phyloP scores from a whole-genome alignment of 192 early-diverging fungal species.

The Gonapodya prolifera region DNA sequence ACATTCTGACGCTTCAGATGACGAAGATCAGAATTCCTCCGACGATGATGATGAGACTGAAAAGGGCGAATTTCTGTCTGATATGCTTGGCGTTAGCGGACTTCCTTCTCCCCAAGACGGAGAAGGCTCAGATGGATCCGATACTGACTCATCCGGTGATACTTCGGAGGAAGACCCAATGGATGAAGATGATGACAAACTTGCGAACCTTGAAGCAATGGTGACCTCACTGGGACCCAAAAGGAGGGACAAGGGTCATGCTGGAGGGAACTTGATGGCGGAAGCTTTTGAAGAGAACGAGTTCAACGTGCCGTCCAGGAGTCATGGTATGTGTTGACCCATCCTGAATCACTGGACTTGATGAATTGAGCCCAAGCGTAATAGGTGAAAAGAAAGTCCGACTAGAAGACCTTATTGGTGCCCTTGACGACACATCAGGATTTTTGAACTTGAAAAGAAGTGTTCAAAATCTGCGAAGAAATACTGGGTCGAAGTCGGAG shows the following conservation, averaged over 20 bases:
- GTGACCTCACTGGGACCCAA: conserved; percentile 56
- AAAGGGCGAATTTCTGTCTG: conserved; percentile 36
- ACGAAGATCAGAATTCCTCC: conserved; percentile 23
- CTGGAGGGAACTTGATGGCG: conserved; percentile 42
- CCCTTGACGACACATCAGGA: conserved; percentile 43
- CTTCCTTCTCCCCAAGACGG: neutral
- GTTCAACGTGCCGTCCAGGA: conserved; percentile 41
- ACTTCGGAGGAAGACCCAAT: neutral
- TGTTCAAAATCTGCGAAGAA: conserved; percentile 33
- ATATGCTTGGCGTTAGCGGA: conserved; percentile 14
- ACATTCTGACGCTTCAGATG: conserved; percentile 16
- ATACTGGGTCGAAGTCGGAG: conserved; percentile 26
- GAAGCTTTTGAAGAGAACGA: conserved; percentile 65
- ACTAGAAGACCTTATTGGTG: conserved; percentile 58
- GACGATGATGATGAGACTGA: conserved; percentile 25
- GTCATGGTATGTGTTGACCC: conserved; percentile 15
- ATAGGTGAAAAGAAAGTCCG: conserved; percentile 52
- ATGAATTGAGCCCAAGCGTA: conserved; percentile 18
- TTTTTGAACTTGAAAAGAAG: conserved; percentile 57
- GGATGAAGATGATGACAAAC: conserved; percentile 15
- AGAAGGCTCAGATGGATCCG: conserved; percentile 9
- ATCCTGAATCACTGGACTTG: conserved; percentile 10
- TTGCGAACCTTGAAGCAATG: conserved; percentile 18
- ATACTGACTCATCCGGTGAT: conserved; percentile 3
- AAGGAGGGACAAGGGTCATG: conserved; percentile 29